phyloP scores from a whole-genome alignment of 2,329 filamentous ascomycete species.

The Lasiodiplodia citricola region DNA sequence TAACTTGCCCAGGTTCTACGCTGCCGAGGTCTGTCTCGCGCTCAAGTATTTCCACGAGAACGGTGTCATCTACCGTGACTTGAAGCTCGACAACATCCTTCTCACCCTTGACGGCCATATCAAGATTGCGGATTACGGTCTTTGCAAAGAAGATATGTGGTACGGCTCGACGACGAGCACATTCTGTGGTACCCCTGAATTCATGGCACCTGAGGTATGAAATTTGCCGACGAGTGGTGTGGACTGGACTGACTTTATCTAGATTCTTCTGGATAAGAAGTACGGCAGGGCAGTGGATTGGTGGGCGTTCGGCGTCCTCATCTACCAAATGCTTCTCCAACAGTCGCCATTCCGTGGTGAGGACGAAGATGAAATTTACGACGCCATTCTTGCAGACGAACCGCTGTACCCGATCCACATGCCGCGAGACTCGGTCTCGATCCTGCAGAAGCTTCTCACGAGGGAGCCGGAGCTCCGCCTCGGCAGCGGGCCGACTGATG shows the following conservation, averaged over 20 bases:
- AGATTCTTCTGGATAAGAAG: conserved; percentile 98
- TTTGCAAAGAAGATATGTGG: conserved; percentile 99
- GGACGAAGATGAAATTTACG: conserved; percentile 99
- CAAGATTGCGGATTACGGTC: conserved; percentile 97
- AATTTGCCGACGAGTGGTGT: not conserved
- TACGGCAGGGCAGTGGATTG: conserved; percentile 97
- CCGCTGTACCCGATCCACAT: conserved; percentile 98
- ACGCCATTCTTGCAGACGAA: conserved; percentile 96
- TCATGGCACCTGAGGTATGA: conserved; percentile 93
- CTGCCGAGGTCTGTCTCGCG: conserved; percentile 93
- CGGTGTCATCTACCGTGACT: conserved; percentile 90
- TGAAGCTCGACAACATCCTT: conserved; percentile 87
- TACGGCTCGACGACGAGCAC: conserved; percentile 96
- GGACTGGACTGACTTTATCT: conserved; percentile 21
- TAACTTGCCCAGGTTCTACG: conserved; percentile 75
- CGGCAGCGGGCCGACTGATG: conserved; percentile 93
- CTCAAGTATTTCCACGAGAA: conserved; percentile 99
- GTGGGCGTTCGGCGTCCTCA: conserved; percentile 99
- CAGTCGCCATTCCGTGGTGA: conserved; percentile 98
- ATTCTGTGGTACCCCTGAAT: conserved; percentile 99
- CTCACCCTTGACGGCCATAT: conserved; percentile 95
- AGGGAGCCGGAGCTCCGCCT: conserved; percentile 92
- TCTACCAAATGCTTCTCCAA: conserved; percentile 99
- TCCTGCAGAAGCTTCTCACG: conserved; percentile 94
- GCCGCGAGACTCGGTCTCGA: conserved; percentile 96